Conservation (phyloP, 2,329 filamentous ascomycete species). For the Paraconiothyrium sp. region DNA sequence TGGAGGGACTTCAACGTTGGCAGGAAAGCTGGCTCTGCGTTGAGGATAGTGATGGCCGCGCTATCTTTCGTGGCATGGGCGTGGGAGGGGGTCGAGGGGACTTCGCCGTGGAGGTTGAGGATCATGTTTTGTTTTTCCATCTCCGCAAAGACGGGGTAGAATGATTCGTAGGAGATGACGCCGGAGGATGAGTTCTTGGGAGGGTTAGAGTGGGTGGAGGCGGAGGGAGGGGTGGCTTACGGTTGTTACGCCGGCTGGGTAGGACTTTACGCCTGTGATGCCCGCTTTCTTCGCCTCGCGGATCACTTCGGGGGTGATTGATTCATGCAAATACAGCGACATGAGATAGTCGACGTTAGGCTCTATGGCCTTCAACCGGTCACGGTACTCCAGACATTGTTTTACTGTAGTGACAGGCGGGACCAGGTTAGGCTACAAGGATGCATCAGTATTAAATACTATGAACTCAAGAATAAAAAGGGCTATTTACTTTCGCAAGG, state of each 20-base stretch:
- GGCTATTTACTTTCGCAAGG: background rate
- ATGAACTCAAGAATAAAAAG: background rate
- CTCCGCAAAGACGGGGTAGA: conserved; percentile 83
- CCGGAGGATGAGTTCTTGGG: conserved; percentile 68
- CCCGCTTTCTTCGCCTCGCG: conserved; percentile 76
- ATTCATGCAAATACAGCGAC: conserved; percentile 61
- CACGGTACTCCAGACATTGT: conserved; percentile 58
- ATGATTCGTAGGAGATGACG: conserved; percentile 73
- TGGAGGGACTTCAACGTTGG: conserved; percentile 81
- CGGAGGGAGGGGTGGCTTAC: conserved; percentile 24
- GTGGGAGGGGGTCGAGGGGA: conserved; percentile 62
- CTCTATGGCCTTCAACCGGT: conserved; percentile 55
- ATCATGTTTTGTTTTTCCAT: conserved; percentile 87
- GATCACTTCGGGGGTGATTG: conserved; percentile 65
- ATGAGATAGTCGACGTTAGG: conserved; percentile 61
- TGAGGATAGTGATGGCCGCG: conserved; percentile 59
- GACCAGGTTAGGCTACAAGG: conserved; percentile 58
- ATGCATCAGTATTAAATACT: background rate
- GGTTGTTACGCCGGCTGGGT: conserved; percentile 60
- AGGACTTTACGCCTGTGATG: conserved; percentile 77
- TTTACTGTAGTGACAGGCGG: conserved; percentile 61
- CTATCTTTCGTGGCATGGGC: conserved; percentile 25
- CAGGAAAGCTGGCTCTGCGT: conserved; percentile 80
- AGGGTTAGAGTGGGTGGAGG: background rate
- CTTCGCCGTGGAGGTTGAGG: conserved; percentile 94